phyloP scores from a whole-genome alignment of 768 basidiomycete genomes.

The Naganishia vishniacii region DNA sequence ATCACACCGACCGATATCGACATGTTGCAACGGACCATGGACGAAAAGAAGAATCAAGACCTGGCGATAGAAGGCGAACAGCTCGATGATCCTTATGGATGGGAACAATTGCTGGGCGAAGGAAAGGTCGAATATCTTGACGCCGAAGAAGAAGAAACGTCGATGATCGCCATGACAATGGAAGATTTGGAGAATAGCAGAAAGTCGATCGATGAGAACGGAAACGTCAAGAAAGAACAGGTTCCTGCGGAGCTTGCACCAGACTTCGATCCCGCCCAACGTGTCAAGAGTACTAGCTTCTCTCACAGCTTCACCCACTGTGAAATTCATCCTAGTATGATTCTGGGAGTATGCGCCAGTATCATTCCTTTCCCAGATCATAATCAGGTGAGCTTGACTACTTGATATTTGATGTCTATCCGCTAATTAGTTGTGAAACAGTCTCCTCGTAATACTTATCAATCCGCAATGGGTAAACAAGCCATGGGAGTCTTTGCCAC shows the following conservation, averaged over 20 bases:
- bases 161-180: slow-evolving; percentile 98
- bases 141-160: slow-evolving; percentile 98
- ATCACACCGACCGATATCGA: slow-evolving; percentile 79
- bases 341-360: slow-evolving; percentile 93
- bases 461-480: slow-evolving; percentile 99
- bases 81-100: slow-evolving; percentile 56
- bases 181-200: slow-evolving; percentile 87
- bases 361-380: slow-evolving; percentile 99
- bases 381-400: slow-evolving; percentile 68
- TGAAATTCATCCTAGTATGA: slow-evolving; percentile 99
- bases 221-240: slow-evolving; percentile 37
- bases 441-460: slow-evolving; percentile 99
- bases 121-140: slow-evolving; percentile 92
- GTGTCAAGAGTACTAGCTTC: slow-evolving; percentile 75
- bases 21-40: slow-evolving; percentile 51
- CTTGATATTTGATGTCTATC: not conserved
- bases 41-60: slow-evolving; percentile 37
- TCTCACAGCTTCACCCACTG: slow-evolving; percentile 97
- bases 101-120: slow-evolving; percentile 75
- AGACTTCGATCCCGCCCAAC: slow-evolving; percentile 72
- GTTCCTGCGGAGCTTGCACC: slow-evolving; percentile 36
- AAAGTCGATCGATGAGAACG: slow-evolving; percentile 25
- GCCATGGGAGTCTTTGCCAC: slow-evolving; percentile 99
- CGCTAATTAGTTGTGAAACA: slow-evolving; percentile 45
- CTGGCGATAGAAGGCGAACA: slow-evolving; percentile 54